These are phyloP conservation scores for Blastomyces gilchristii DNA, from an alignment of 2,329 filamentous ascomycete genomes.

Conservation along the genomic window DNA sequence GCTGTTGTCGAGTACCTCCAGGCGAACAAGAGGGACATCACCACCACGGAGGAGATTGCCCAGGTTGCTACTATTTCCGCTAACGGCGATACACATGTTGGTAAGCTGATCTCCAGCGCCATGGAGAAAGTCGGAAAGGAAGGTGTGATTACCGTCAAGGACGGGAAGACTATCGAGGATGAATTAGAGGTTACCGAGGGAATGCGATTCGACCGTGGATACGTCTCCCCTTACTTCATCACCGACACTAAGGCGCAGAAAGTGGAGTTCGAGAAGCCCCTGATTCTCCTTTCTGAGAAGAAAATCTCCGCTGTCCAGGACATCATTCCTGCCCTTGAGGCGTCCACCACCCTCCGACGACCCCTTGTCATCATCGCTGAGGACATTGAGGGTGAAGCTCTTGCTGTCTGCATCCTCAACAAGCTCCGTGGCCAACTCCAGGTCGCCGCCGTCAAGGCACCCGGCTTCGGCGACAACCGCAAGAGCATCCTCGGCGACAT, in stretches of 20 bases:
- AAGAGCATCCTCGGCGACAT: constrained; percentile 98
- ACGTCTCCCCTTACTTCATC: constrained; percentile 99
- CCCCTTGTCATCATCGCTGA: constrained; percentile 97
- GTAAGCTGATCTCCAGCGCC: constrained; percentile 88
- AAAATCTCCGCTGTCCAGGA: constrained; percentile 99
- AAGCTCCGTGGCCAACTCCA: constrained; percentile 99
- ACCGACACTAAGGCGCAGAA: constrained; percentile 98
- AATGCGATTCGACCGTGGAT: constrained; percentile 99
- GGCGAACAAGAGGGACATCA: constrained; percentile 95
- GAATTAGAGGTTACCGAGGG: constrained; percentile 99
- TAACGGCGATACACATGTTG: constrained; percentile 92
- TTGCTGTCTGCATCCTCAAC: constrained; percentile 98
- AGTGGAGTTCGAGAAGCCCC: constrained; percentile 98
- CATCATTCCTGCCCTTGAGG: constrained; percentile 95
- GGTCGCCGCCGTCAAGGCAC: constrained; percentile 96
- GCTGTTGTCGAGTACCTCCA: constrained; percentile 89
- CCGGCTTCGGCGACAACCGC: constrained; percentile 98
- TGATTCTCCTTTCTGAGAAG: constrained; percentile 98
- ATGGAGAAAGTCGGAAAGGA: constrained; percentile 99
- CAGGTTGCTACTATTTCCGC: constrained; percentile 98
- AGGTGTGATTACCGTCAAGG: constrained; percentile 99
- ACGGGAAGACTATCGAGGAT: constrained; percentile 96
- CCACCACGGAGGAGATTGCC: constrained; percentile 90
- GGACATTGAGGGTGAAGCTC: constrained; percentile 96
- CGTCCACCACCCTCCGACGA: constrained; percentile 86